A percentile compares a stretch with the other conserved stretches of the same genome.
Conservation (phyloP, 2,329 filamentous ascomycete species). For the Claviceps fusiformis region DNA sequence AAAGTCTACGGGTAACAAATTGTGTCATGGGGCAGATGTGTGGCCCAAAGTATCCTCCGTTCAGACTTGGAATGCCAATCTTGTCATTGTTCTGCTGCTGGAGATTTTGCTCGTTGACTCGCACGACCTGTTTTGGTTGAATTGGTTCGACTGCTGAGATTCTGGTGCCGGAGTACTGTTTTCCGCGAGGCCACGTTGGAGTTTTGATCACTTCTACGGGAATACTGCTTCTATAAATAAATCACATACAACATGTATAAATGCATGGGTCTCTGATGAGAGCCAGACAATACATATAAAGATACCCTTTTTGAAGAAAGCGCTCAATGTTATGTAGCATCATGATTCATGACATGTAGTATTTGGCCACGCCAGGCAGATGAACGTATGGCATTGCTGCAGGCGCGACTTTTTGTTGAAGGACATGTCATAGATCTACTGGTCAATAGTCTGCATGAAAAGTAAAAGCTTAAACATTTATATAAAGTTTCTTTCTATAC, state of each 20-base stretch:
- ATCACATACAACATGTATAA: neutral
- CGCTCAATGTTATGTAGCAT: no score
- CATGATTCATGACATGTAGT: no score
- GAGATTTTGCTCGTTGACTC: constrained; percentile 5
- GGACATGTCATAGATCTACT: no score
- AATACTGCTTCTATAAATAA: neutral
- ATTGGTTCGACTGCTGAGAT: neutral
- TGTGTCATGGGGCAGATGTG: no score
- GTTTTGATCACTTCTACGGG: neutral
- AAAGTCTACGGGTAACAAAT: no score
- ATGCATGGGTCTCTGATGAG: constrained; percentile 6
- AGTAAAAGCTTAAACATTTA: no score
- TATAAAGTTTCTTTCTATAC: no score
- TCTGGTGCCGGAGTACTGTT: neutral
- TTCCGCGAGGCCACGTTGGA: constrained; percentile 6
- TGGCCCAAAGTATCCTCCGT: neutral
- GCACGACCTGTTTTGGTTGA: constrained; percentile 3
- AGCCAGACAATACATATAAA: neutral
- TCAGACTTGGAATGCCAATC: neutral
- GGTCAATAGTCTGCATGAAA: no score
- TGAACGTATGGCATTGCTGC: no score
- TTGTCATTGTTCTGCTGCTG: neutral
- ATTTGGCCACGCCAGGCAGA: no score
- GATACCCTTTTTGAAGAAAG: neutral
- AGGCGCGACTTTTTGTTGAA: no score